Conservation (phyloP, 257 asterid species). For the Salvia rosmarinus region DNA sequence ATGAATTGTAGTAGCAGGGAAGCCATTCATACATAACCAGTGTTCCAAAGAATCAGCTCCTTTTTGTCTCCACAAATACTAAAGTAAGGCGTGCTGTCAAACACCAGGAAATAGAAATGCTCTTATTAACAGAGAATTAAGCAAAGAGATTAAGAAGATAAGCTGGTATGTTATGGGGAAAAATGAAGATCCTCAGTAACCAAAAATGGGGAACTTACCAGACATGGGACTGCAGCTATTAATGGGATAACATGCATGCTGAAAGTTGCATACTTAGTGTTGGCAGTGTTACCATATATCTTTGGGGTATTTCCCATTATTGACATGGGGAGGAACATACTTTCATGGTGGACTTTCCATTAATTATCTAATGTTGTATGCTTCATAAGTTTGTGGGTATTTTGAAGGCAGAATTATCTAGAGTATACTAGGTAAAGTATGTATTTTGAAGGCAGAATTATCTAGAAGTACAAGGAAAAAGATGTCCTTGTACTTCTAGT, state of each 20-base stretch:
- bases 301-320: not conserved
- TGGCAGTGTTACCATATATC: not conserved
- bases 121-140: conserved; percentile 12
- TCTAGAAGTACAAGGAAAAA: no score
- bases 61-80: conserved; percentile 91
- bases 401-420: no score
- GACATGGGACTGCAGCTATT: no score
- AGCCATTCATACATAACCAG: conserved; percentile 65
- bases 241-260: not conserved
- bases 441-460: no score
- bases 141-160: not conserved
- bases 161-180: not conserved
- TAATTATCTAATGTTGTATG: not conserved
- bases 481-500: no score
- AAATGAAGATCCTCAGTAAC: conserved; percentile 3
- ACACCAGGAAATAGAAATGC: conserved; percentile 18
- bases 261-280: not conserved
- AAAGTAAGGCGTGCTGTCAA: conserved; percentile 71
- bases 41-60: conserved; percentile 88
- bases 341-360: not conserved
- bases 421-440: no score
- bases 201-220: no score
- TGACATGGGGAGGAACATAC: no score
- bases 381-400: no score
- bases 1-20: conserved; percentile 89